phyloP scores from a whole-genome alignment of 2,329 filamentous ascomycete genomes.

The Plenodomus lindquistii region DNA sequence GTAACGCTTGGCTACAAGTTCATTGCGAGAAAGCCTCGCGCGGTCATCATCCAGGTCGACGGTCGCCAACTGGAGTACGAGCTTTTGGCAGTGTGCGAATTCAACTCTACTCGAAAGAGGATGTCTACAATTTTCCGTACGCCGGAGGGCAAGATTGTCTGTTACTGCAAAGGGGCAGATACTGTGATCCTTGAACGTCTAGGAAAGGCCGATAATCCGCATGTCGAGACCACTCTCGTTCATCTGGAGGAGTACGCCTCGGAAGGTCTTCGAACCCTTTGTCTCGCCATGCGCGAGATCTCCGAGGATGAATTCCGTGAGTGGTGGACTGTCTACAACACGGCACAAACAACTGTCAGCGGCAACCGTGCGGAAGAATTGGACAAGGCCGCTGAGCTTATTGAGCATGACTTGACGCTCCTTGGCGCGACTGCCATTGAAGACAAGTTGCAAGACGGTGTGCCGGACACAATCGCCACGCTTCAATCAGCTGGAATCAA shows the following conservation, averaged over 20 bases:
- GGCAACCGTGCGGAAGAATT: slow-evolving; percentile 93
- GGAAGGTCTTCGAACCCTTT: slow-evolving; percentile 91
- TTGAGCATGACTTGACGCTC: slow-evolving; percentile 88
- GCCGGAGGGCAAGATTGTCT: slow-evolving; percentile 90
- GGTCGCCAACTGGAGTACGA: slow-evolving; percentile 79
- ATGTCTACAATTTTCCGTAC: slow-evolving; percentile 98
- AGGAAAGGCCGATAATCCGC: slow-evolving; percentile 74
- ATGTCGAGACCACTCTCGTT: slow-evolving; percentile 84
- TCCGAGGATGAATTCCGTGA: slow-evolving; percentile 86
- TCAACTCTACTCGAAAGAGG: slow-evolving; percentile 95
- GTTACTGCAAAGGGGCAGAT: slow-evolving; percentile 96
- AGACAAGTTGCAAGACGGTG: slow-evolving; percentile 93
- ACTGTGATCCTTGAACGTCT: slow-evolving; percentile 95
- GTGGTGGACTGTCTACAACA: slow-evolving; percentile 86
- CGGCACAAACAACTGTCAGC: slow-evolving; percentile 84
- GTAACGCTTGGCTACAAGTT: slow-evolving; percentile 86
- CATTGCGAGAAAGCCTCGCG: slow-evolving; percentile 82
- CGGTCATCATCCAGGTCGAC: slow-evolving; percentile 79
- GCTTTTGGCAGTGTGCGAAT: slow-evolving; percentile 94
- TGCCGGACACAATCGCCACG: slow-evolving; percentile 97
- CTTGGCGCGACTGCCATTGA: slow-evolving; percentile 97
- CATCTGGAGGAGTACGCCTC: slow-evolving; percentile 99
- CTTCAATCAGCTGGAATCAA: slow-evolving; percentile 97
- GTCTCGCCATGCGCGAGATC: slow-evolving; percentile 90
- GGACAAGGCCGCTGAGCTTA: slow-evolving; percentile 94